Evolutionary conservation across 305 asterid species (phyloP).

Genomic region (Lippia alba): DNA sequence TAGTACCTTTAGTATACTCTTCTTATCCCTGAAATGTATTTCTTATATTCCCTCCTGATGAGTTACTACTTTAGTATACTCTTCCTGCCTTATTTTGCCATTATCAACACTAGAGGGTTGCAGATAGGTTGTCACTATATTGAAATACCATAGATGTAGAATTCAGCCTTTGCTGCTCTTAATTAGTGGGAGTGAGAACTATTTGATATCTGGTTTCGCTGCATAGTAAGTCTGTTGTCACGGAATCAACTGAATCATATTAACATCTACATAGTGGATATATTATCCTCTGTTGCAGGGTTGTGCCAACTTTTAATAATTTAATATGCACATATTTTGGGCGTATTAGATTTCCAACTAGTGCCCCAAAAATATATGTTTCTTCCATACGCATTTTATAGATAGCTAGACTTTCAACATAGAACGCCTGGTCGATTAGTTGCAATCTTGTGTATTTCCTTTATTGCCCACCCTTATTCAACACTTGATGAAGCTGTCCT

Average conservation of each 20-base stretch:
- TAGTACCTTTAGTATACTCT: not conserved
- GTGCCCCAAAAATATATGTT: slow-evolving; percentile 4
- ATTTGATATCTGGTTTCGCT: slow-evolving; percentile 24
- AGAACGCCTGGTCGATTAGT: slow-evolving; percentile 37
- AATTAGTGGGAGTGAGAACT: slow-evolving; percentile 36
- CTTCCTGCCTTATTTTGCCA: slow-evolving; percentile 26
- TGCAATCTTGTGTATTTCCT: slow-evolving; percentile 45
- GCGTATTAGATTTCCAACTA: slow-evolving; percentile 8
- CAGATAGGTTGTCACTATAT: slow-evolving; percentile 46
- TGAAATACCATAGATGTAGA: slow-evolving; percentile 39
- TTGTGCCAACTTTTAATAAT: not conserved
- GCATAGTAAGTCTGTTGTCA: not conserved
- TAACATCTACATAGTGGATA: not conserved
- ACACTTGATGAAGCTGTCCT: slow-evolving; percentile 52
- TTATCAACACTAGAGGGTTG: slow-evolving; percentile 42
- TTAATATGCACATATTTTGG: slow-evolving; percentile 9
- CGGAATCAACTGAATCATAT: slow-evolving; percentile 14
- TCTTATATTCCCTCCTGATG: not conserved
- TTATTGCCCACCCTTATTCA: slow-evolving; percentile 61
- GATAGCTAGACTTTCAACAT: slow-evolving; percentile 32
- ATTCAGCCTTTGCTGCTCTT: slow-evolving; percentile 44
- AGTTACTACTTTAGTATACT: not conserved
- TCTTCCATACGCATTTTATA: slow-evolving; percentile 14
- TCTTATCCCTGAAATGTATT: not conserved
- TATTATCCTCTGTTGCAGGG: not conserved